Base-by-base conservation (phyloP, 1,284 basidiomycete species). In the Cryptococcus sp. region DNA sequence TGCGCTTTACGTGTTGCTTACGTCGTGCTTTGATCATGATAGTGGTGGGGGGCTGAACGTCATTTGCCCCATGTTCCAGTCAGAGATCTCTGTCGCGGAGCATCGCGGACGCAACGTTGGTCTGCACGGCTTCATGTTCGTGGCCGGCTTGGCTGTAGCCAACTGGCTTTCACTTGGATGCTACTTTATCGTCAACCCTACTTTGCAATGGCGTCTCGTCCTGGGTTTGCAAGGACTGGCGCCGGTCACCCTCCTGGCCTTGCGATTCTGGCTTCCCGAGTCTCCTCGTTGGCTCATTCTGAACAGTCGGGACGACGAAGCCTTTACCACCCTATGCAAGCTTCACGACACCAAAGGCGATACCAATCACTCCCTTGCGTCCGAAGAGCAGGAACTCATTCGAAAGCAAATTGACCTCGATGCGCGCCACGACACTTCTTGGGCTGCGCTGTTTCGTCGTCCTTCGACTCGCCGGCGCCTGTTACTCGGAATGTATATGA, bases 231-330 rank as follows among this genome's bases (percentile, higher is more conserved):
- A 58, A 27, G 50, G 23, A 20, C 45, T 58, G 10, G 27, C 56
- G 17, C 23, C 56, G 11, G 19, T 58, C 25, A 20, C 47, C 23
- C 51, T 58, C 35, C 38, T 49, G 23, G 16, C 23, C 16, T 22
- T 41, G 5, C 27, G 45, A 8, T 39, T 45, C 51, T 53, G 51
- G 56, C 56, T 60, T 22, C 58, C 54, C 11, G 58, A 60, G 25
- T 41, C 45, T n/a, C 58, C 75, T 2, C 62, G 75, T 4, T 78
- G 73, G 72, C 61, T 77, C 38, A 53, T 76, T 47, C 35, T 60
- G 11, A 56, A 63, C 10, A 68, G 68, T n/a, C 51, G 65, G 0
- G 54, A 64, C 22, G 72, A 73, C 11, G 58, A 74, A 17, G 76
- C 77, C 3, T 47, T 61, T 15, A 11, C 15, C 50, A 67, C 68